A percentile compares a stretch with the other conserved stretches of the same genome.
phyloP scores from a whole-genome alignment of 345 rosid genomes.

The Lepidium aucheri region DNA sequence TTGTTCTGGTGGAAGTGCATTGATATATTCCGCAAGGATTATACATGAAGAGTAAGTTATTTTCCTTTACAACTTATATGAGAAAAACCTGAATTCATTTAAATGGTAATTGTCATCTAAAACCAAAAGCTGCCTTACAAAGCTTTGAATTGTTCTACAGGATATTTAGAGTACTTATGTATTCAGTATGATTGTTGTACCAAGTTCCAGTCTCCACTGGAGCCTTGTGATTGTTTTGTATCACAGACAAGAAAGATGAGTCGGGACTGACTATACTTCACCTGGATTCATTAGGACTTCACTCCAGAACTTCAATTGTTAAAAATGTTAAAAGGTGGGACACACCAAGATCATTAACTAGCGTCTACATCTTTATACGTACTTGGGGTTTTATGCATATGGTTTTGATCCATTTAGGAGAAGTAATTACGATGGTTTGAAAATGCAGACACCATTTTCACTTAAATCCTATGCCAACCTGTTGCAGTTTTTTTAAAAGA shows the following conservation, averaged over 20 bases:
- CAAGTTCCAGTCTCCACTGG: constrained; percentile 73
- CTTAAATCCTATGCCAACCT: not conserved
- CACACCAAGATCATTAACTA: not conserved
- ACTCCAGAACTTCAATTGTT: constrained; percentile 51
- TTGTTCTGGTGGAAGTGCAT: constrained; percentile 73
- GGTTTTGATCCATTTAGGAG: not conserved
- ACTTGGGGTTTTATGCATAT: not conserved
- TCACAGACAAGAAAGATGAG: constrained; percentile 73
- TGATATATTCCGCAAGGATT: constrained; percentile 78
- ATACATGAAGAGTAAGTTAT: constrained; percentile 82
- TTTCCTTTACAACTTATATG: not conserved
- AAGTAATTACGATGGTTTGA: not conserved
- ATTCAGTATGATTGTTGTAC: constrained; percentile 1
- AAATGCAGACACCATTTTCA: not conserved
- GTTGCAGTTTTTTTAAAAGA: constrained; percentile 54
- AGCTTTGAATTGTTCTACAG: not conserved
- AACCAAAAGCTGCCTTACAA: not conserved
- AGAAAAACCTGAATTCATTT: not conserved
- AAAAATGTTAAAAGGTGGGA: constrained; percentile 67
- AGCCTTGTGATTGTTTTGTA: constrained; percentile 82
- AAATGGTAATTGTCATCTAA: not conserved
- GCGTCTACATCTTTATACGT: not conserved
- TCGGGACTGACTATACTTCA: constrained; percentile 80
- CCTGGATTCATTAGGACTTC: constrained; percentile 81
- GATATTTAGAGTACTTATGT: not conserved